These are phyloP conservation scores for Penicillium sp. DNA, from an alignment of 2,329 filamentous ascomycete species.

Conservation along the genomic window DNA sequence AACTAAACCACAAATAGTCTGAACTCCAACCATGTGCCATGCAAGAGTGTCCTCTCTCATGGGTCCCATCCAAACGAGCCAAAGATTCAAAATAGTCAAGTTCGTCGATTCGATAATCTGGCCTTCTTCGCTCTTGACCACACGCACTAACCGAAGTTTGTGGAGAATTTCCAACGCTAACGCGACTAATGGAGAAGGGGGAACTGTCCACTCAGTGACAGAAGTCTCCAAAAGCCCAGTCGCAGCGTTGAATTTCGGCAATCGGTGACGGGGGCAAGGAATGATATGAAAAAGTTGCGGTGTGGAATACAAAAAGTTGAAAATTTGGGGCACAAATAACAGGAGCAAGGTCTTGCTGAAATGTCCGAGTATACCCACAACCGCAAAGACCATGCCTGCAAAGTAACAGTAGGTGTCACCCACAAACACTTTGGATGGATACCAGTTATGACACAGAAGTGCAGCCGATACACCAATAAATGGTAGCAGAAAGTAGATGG, in stretches of 20 bases:
- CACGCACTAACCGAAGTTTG: conserved; percentile 65
- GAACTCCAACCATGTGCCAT: conserved; percentile 75
- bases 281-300: conserved; percentile 89
- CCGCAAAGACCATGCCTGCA: conserved; percentile 97
- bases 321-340: conserved; percentile 87
- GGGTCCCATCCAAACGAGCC: conserved; percentile 93
- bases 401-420: conserved; percentile 99
- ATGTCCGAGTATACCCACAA: conserved; percentile 93
- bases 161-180: conserved; percentile 67
- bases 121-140: conserved; percentile 68
- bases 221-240: conserved; percentile 86
- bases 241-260: conserved; percentile 83
- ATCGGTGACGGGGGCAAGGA: conserved; percentile 87
- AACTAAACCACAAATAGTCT: conserved; percentile 72
- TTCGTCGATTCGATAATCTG: conserved; percentile 80
- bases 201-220: conserved; percentile 72
- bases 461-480: conserved; percentile 91
- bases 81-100: conserved; percentile 90
- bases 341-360: conserved; percentile 96
- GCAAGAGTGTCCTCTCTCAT: conserved; percentile 83
- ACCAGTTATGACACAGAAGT: conserved; percentile 90
- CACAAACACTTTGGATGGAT: conserved; percentile 90
- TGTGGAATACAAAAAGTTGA: conserved; percentile 93
- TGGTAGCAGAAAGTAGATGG: conserved; percentile 87
- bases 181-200: conserved; percentile 66